phyloP scores from a whole-genome alignment of 768 basidiomycete species.

The Arthromyces matolae region DNA sequence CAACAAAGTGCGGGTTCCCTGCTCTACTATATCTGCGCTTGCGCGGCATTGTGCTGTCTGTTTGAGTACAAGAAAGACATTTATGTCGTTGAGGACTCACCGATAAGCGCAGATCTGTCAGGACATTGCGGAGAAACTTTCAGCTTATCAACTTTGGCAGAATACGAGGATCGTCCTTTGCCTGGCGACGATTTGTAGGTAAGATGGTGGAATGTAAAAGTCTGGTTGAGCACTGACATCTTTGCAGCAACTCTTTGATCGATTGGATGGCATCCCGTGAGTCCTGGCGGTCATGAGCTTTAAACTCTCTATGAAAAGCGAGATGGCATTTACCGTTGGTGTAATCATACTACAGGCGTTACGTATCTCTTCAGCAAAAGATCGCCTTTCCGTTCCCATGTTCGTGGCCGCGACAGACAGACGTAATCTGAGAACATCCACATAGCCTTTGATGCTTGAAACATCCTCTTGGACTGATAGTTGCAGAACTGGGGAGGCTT shows the following conservation, averaged over 20 bases:
- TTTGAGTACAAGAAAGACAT: neutral
- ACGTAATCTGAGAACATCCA: conserved; percentile 20
- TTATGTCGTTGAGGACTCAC: conserved; percentile 14
- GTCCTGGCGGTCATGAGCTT: conserved; percentile 1
- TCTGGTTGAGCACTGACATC: neutral
- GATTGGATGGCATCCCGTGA: neutral
- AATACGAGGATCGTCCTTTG: conserved; percentile 3
- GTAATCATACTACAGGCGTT: conserved; percentile 4
- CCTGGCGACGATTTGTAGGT: neutral
- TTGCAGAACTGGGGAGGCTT: conserved; percentile 20
- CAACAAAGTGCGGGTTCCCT: conserved; percentile 12
- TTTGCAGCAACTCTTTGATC: conserved; percentile 3
- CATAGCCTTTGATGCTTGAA: conserved; percentile 18
- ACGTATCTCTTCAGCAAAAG: conserved; percentile 9
- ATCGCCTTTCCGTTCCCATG: neutral
- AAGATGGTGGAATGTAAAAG: neutral
- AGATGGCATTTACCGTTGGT: neutral
- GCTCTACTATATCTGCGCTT: conserved; percentile 5
- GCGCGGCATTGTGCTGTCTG: conserved; percentile 4
- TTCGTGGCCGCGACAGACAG: conserved; percentile 7
- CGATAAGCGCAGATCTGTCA: conserved; percentile 8
- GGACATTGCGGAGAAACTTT: neutral
- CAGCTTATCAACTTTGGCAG: conserved; percentile 1
- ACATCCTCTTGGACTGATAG: conserved; percentile 18
- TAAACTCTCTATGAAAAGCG: neutral